A percentile compares a stretch with the other conserved stretches of the same genome.
phyloP scores from a whole-genome alignment of 176 grass and related monocot species.

The Canna indica region DNA sequence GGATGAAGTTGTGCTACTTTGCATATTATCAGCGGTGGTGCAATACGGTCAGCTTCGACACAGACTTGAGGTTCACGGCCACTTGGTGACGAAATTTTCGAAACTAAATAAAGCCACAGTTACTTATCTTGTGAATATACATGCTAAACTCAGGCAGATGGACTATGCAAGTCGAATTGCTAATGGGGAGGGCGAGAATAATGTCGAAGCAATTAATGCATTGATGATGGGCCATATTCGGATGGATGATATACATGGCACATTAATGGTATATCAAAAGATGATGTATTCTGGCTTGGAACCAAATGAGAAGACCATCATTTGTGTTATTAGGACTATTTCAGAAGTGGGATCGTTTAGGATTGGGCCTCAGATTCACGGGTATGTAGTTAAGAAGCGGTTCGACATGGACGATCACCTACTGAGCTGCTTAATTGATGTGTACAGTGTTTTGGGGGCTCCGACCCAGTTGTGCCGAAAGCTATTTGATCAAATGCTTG shows the following conservation, averaged over 20 bases:
- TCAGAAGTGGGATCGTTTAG: neutral
- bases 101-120: neutral
- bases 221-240: neutral
- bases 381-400: neutral
- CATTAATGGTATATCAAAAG: neutral
- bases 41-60: neutral
- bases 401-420: slow-evolving; percentile 10
- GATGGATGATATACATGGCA: neutral
- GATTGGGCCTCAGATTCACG: slow-evolving; percentile 14
- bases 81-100: slow-evolving; percentile 2
- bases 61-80: slow-evolving; percentile 3
- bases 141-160: slow-evolving; percentile 4
- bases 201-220: neutral
- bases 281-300: neutral
- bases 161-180: slow-evolving; percentile 1
- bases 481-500: slow-evolving; percentile 13
- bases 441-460: slow-evolving; percentile 4
- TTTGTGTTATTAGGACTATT: slow-evolving; percentile 4
- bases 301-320: slow-evolving; percentile 9
- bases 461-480: neutral
- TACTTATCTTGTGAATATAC: neutral
- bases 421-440: slow-evolving; percentile 5
- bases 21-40: slow-evolving; percentile 1
- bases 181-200: no score
- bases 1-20: slow-evolving; percentile 11